Percentiles rank a stretch among this genome's conserved stretches.
phyloP scores from a whole-genome alignment of 2,329 filamentous ascomycete genomes.

The Aspergillus fischeri region DNA sequence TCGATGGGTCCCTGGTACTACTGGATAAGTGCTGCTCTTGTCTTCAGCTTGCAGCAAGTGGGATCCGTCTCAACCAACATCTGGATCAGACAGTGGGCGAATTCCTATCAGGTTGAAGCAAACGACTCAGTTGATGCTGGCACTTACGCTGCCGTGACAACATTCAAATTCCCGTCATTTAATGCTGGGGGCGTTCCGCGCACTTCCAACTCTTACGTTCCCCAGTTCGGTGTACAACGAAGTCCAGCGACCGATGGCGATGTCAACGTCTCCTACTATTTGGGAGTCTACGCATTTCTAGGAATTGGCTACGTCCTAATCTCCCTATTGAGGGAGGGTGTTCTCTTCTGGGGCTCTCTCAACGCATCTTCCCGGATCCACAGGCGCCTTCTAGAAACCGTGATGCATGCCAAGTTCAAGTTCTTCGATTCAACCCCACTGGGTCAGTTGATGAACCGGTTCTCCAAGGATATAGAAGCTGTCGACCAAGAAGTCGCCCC shows the following conservation, averaged over 20 bases:
- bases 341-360: conserved; percentile 89
- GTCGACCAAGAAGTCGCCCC: conserved; percentile 95
- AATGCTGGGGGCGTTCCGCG: conserved; percentile 34
- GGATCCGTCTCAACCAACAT: conserved; percentile 83
- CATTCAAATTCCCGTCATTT: conserved; percentile 35
- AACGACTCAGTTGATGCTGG: conserved; percentile 27
- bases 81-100: conserved; percentile 95
- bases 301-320: conserved; percentile 74
- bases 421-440: conserved; percentile 97
- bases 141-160: conserved; percentile 40
- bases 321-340: conserved; percentile 76
- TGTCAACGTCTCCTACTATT: conserved; percentile 80
- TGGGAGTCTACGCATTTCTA: conserved; percentile 75
- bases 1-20: conserved; percentile 98
- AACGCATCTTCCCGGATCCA: conserved; percentile 84
- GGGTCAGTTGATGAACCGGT: conserved; percentile 95
- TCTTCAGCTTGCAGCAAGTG: conserved; percentile 79
- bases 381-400: conserved; percentile 67
- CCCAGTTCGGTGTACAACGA: conserved; percentile 24
- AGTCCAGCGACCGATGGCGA: conserved; percentile 33
- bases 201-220: conserved; percentile 26
- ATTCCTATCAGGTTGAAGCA: conserved; percentile 66
- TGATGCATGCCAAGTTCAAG: conserved; percentile 88
- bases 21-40: conserved; percentile 70
- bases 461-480: conserved; percentile 94